Evolutionary conservation across 305 asterid species (phyloP).

Genomic region (Galium porrigens): DNA sequence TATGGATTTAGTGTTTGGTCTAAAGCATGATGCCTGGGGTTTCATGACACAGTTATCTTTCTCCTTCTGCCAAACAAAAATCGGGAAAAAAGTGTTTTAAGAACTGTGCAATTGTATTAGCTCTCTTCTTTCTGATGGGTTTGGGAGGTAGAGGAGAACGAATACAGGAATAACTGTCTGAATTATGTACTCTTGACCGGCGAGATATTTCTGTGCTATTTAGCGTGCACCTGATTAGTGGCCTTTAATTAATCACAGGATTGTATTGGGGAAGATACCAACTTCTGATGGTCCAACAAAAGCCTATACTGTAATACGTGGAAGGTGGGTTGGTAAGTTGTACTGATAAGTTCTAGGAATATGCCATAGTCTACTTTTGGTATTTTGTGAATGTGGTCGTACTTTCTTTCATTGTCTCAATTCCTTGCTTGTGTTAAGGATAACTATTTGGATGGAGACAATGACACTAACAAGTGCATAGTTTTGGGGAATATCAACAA

Average conservation of each 20-base stretch:
- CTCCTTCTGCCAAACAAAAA: neutral
- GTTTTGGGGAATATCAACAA: neutral
- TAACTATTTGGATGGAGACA: conserved; percentile 1
- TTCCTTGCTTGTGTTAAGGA: neutral
- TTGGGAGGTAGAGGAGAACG: conserved; percentile 14
- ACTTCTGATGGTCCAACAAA: conserved; percentile 74
- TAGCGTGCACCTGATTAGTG: conserved; percentile 44
- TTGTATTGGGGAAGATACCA: conserved; percentile 85
- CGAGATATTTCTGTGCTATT: conserved; percentile 27
- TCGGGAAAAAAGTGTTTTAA: neutral
- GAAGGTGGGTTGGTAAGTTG: conserved; percentile 86
- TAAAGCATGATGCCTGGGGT: neutral
- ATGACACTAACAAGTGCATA: neutral
- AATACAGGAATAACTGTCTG: conserved; percentile 4
- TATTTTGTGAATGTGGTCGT: conserved; percentile 15
- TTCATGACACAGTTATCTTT: conserved; percentile 4
- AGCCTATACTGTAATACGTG: conserved; percentile 65
- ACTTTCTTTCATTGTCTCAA: conserved; percentile 2
- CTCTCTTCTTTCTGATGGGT: conserved; percentile 13
- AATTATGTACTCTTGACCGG: conserved; percentile 18
- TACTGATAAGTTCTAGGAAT: conserved; percentile 30
- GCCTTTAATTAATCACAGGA: conserved; percentile 76
- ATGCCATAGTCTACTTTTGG: conserved; percentile 20
- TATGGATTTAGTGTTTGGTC: neutral
- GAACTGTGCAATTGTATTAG: neutral